phyloP scores from a whole-genome alignment of 2,329 filamentous ascomycete genomes.

The Penicillium thymicola region DNA sequence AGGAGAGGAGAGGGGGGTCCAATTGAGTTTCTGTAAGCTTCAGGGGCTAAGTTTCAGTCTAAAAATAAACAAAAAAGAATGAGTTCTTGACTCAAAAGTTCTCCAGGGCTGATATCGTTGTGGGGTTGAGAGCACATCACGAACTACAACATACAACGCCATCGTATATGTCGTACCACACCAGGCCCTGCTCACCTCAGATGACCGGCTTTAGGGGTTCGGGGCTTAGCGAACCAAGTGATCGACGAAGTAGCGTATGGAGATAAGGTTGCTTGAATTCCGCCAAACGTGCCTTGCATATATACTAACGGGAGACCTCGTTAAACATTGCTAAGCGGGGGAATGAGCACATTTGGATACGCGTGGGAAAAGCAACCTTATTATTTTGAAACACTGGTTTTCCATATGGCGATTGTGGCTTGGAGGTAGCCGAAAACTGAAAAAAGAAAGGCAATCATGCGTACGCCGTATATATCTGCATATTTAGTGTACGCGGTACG shows the following conservation, averaged over 20 bases:
- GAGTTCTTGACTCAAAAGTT: neutral
- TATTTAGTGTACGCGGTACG: constrained; percentile 11
- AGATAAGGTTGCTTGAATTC: constrained; percentile 24
- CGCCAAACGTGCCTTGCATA: constrained; percentile 23
- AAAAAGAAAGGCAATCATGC: neutral
- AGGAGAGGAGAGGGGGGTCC: neutral
- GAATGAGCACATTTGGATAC: constrained; percentile 12
- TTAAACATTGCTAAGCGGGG: constrained; percentile 15
- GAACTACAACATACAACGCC: neutral
- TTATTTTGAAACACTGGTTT: constrained; percentile 18
- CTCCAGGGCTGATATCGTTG: neutral
- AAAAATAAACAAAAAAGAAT: neutral
- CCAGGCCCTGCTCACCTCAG: constrained; percentile 1
- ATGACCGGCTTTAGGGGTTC: neutral
- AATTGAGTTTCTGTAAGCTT: neutral
- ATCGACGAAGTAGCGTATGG: constrained; percentile 14
- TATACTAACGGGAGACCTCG: constrained; percentile 14
- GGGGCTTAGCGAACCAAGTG: neutral
- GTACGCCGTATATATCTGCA: constrained; percentile 1
- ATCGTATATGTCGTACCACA: neutral
- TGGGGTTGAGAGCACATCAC: neutral
- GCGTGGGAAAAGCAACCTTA: constrained; percentile 20
- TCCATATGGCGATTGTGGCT: constrained; percentile 23
- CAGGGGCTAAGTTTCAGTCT: neutral
- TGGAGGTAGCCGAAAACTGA: neutral